Evolutionary conservation across 192 early-diverging fungal species (phyloP), one percentile per base, ranked within the genome.

Genomic region (Gamsiella multidivaricata): DNA sequence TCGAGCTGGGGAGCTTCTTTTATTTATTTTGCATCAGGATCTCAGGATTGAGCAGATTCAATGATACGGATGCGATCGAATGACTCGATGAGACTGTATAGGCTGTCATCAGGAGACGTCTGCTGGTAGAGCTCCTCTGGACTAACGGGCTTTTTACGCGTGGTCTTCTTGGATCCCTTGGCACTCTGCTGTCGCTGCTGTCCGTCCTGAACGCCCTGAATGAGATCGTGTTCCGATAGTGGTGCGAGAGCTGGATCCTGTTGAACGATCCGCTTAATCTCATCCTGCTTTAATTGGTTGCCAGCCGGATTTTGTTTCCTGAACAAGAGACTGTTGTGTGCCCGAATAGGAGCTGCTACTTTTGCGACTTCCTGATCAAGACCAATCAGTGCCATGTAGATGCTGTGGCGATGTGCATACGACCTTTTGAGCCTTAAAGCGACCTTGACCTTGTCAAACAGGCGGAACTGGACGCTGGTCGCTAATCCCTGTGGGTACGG

Each of bases 401-500:
- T 87, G 29, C 82, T 85, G 43, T 90, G 86, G 0, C 89, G 85
- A 50, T 89, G 83, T 7, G 89, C 85, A 46, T 85, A 82, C 14
- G 89, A 87, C 49, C 81, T 85, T 12, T 88, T 84, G 31, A 92
- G 69, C 18, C 86, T 83, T 18, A 92, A 64, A 0, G 81, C 75
- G 2, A 92, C 88, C 36, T 71, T 83, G 54, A 92, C 87, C 31
- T 86, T 86, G 54, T 92, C 91, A 75, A 92, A 92, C 25, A 90
- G 60, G 3, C 76, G 56, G 50, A 92, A 88, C 12, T 59, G 57
- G 53, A 92, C 73, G 41, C 69, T 60, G 51, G 49, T 25, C n/a
- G 79, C 61, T 33, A 55, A 54, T 11, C 42, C 53, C 7, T 73
- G 54, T 9, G 79, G 70, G 49, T 83, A 67, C 11, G 69, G 62